Evolutionary conservation across 2,329 filamentous ascomycete genomes (phyloP).

Genomic region (Arthrobotrys sphaeroides): DNA sequence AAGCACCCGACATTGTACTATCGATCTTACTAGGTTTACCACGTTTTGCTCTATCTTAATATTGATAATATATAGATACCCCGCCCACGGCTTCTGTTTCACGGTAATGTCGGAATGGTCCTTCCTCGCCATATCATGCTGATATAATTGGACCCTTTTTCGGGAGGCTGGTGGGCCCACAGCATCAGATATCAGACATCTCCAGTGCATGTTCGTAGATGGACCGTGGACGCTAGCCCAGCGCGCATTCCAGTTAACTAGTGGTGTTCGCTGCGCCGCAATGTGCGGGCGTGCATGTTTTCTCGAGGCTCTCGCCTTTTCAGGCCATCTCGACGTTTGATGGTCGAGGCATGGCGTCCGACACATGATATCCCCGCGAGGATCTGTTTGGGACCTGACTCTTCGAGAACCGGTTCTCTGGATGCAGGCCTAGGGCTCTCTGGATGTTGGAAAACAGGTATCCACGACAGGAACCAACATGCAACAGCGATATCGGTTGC

Average conservation of each 20-base stretch:
- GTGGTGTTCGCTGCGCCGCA: not conserved
- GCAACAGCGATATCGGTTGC: slow-evolving; percentile 25
- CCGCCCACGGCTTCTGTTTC: slow-evolving; percentile 22
- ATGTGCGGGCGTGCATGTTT: not conserved
- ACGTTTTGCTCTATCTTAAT: slow-evolving; percentile 20
- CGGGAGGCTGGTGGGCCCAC: not conserved
- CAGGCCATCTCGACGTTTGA: slow-evolving; percentile 27
- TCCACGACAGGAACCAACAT: slow-evolving; percentile 2
- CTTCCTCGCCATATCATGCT: not conserved
- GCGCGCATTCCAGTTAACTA: not conserved
- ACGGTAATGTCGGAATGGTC: slow-evolving; percentile 3
- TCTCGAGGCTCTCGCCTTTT: slow-evolving; percentile 38
- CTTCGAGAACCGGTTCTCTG: no score
- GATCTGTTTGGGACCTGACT: slow-evolving; percentile 18
- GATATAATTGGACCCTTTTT: slow-evolving; percentile 2
- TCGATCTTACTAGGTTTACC: slow-evolving; percentile 4
- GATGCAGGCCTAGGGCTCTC: not conserved
- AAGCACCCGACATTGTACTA: slow-evolving; percentile 4
- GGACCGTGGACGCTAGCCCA: not conserved
- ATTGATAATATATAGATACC: slow-evolving; percentile 33
- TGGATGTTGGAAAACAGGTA: slow-evolving; percentile 21
- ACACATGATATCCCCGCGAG: slow-evolving; percentile 6
- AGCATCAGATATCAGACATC: not conserved
- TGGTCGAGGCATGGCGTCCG: slow-evolving; percentile 1
- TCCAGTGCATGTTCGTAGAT: not conserved